phyloP scores from a whole-genome alignment of 1,139 yeast genomes.

The Protomyces macrosporus region DNA sequence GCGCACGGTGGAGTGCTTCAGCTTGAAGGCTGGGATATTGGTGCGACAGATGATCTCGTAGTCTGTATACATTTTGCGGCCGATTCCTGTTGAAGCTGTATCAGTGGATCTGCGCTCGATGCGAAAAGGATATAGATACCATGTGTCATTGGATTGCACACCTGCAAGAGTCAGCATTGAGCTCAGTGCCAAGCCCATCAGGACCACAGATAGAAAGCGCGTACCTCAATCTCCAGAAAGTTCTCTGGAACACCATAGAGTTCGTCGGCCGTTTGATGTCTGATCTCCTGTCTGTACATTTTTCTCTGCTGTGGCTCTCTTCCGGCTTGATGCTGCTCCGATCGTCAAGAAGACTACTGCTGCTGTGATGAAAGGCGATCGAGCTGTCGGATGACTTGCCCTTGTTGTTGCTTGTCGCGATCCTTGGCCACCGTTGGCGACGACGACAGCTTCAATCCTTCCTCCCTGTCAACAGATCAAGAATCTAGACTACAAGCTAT shows the following conservation, averaged over 20 bases:
- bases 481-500: not conserved
- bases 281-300: conserved; percentile 24
- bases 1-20: conserved; percentile 62
- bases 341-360: too few relatives aligned
- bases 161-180: conserved; percentile 35
- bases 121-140: conserved; percentile 40
- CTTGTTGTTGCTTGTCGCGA: too few relatives aligned
- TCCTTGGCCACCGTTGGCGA: too few relatives aligned
- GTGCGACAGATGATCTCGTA: conserved; percentile 73
- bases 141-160: conserved; percentile 73
- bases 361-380: too few relatives aligned
- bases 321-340: too few relatives aligned
- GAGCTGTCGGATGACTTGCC: too few relatives aligned
- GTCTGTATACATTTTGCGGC: conserved; percentile 68
- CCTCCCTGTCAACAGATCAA: too few relatives aligned
- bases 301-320: not conserved
- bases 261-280: conserved; percentile 66
- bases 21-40: conserved; percentile 73
- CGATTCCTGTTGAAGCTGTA: conserved; percentile 35
- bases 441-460: too few relatives aligned
- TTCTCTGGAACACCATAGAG: conserved; percentile 93
- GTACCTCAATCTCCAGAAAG: conserved; percentile 81
- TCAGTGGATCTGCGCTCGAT: not conserved
- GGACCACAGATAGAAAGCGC: conserved; percentile 28
- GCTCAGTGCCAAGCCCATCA: not conserved